Conservation (phyloP, 2,329 filamentous ascomycete species). For the Fusarium robinianum region DNA sequence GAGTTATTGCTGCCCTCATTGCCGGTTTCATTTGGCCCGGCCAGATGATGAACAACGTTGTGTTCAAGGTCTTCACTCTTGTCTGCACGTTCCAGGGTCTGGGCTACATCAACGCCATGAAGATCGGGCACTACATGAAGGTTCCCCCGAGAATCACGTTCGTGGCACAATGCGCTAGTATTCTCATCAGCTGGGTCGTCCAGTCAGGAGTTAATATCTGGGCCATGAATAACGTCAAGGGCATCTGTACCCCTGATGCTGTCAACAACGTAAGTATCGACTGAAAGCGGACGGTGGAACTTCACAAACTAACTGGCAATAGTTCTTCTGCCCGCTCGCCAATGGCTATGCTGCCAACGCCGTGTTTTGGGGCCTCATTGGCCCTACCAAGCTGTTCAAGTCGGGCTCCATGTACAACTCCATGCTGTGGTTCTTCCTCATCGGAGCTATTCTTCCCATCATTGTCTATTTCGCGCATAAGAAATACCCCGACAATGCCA, state of each 20-base stretch:
- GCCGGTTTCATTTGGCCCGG: slow-evolving; percentile 55
- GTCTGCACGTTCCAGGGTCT: slow-evolving; percentile 53
- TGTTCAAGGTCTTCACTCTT: slow-evolving; percentile 54
- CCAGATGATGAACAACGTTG: slow-evolving; percentile 54
- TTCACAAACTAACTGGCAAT: slow-evolving; percentile 56
- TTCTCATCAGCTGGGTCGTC: slow-evolving; percentile 48
- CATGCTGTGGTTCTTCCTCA: slow-evolving; percentile 14
- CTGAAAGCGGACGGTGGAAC: slow-evolving; percentile 38
- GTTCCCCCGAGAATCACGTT: slow-evolving; percentile 57
- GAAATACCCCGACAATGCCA: slow-evolving; percentile 1
- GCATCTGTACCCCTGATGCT: slow-evolving; percentile 52
- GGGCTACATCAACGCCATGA: slow-evolving; percentile 54
- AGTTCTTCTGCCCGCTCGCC: slow-evolving; percentile 5
- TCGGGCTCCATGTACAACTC: slow-evolving; percentile 6
- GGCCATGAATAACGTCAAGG: slow-evolving; percentile 53
- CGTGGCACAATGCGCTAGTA: slow-evolving; percentile 44
- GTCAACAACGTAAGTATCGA: slow-evolving; percentile 3
- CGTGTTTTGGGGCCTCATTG: slow-evolving; percentile 66
- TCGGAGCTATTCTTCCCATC: slow-evolving; percentile 5
- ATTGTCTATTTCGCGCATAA: slow-evolving; percentile 1
- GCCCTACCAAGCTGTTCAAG: slow-evolving; percentile 31
- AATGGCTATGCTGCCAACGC: slow-evolving; percentile 48
- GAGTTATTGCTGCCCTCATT: slow-evolving; percentile 55
- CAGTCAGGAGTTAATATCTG: slow-evolving; percentile 40
- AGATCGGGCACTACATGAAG: slow-evolving; percentile 59